These are phyloP conservation scores for Cutaneotrichosporon sp. DNA, from an alignment of 1,284 basidiomycete genomes.

Conservation along the genomic window DNA sequence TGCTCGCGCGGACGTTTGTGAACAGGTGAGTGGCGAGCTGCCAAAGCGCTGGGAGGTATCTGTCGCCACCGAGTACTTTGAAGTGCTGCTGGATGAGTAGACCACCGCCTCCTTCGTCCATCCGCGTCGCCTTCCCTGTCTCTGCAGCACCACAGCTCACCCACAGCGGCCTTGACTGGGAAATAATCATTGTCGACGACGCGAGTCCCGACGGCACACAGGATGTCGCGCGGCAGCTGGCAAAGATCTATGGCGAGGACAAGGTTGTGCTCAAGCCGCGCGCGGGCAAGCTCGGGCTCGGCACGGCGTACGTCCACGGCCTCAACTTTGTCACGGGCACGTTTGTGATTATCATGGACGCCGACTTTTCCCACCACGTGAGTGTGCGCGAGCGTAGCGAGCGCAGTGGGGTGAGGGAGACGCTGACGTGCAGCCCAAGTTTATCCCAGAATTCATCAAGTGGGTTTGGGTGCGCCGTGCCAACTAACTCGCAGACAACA, in stretches of 20 bases:
- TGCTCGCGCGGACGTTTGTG: conserved; percentile 67
- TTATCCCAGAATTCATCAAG: conserved; percentile 82
- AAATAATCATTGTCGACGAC: conserved; percentile 85
- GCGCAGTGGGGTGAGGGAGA: too few species aligned
- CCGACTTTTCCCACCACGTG: conserved; percentile 91
- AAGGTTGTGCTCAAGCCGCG: conserved; percentile 78
- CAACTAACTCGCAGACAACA: conserved; percentile 56
- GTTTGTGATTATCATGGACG: conserved; percentile 95
- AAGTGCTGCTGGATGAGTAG: neutral
- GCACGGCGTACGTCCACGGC: conserved; percentile 90
- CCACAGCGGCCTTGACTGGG: conserved; percentile 61
- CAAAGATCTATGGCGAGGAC: conserved; percentile 71
- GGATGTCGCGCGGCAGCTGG: conserved; percentile 73
- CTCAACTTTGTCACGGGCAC: conserved; percentile 82
- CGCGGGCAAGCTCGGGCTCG: conserved; percentile 80
- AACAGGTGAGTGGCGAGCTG: conserved; percentile 59
- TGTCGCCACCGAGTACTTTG: neutral
- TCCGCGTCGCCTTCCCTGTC: neutral
- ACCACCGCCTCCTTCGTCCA: too few species aligned
- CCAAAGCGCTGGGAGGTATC: too few species aligned
- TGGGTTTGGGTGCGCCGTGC: conserved; percentile 39
- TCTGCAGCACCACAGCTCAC: neutral
- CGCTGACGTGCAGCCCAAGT: conserved; percentile 63
- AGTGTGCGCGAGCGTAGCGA: conserved; percentile 31
- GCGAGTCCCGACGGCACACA: conserved; percentile 87